Evolutionary conservation across 306 rosid genomes (phyloP).

Genomic region (Inga laurina): DNA sequence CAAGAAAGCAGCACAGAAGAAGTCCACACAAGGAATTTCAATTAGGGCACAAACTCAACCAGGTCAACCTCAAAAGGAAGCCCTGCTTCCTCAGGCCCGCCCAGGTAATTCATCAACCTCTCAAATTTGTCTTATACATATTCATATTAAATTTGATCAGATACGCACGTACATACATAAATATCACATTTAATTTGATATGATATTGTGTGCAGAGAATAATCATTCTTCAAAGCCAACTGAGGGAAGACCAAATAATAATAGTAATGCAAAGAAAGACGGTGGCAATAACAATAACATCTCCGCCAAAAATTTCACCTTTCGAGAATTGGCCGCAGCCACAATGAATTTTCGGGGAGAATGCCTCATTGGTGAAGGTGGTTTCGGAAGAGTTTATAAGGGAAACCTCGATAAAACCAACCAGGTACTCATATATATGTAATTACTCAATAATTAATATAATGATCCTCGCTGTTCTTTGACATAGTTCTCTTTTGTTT

Average conservation of each 20-base stretch:
- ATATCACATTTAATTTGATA: no score
- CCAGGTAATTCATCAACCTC: slow-evolving; percentile 34
- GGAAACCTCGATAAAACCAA: slow-evolving; percentile 70
- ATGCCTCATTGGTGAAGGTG: slow-evolving; percentile 90
- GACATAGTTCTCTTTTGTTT: no score
- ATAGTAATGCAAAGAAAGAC: slow-evolving; percentile 38
- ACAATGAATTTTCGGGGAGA: slow-evolving; percentile 90
- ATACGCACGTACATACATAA: background rate
- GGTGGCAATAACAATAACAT: slow-evolving; percentile 47
- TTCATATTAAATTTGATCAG: background rate
- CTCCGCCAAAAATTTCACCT: slow-evolving; percentile 77
- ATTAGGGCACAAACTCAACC: slow-evolving; percentile 27
- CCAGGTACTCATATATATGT: slow-evolving; percentile 49
- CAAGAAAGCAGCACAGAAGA: slow-evolving; percentile 48
- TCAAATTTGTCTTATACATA: background rate
- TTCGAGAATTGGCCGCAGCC: slow-evolving; percentile 79
- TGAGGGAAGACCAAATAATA: slow-evolving; percentile 42
- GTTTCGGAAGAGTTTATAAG: slow-evolving; percentile 91
- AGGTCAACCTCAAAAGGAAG: slow-evolving; percentile 37
- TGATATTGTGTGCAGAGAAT: slow-evolving; percentile 42
- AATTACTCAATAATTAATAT: background rate
- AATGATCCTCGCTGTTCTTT: background rate
- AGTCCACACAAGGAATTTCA: slow-evolving; percentile 26
- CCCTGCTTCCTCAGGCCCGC: slow-evolving; percentile 32
- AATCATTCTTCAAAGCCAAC: slow-evolving; percentile 3